These are phyloP conservation scores for Penicillium subrubescens DNA, from an alignment of 495 filamentous ascomycete species.

Conservation along the genomic window DNA sequence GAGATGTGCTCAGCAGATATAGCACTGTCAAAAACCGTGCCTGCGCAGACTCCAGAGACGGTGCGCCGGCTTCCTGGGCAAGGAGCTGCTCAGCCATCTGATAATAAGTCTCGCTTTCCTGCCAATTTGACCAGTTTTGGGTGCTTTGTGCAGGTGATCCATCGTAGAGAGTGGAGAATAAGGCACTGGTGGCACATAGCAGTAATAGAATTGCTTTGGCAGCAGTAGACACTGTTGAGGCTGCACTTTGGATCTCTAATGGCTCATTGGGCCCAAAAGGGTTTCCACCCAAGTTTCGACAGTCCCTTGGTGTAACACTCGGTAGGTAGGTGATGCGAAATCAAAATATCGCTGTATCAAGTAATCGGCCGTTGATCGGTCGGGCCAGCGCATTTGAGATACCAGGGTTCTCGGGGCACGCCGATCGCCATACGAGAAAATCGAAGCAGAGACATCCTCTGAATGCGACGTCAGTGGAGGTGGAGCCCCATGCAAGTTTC, in stretches of 20 bases:
- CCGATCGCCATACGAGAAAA: neutral
- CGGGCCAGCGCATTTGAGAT: conserved; percentile 27
- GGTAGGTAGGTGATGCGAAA: conserved; percentile 35
- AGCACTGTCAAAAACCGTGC: neutral
- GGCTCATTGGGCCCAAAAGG: neutral
- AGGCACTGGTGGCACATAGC: neutral
- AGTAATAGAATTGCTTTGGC: neutral
- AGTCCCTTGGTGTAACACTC: conserved; percentile 31
- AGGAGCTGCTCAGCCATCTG: neutral
- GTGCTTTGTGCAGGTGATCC: neutral
- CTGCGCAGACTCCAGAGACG: neutral
- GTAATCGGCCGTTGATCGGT: conserved; percentile 12
- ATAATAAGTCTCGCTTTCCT: neutral
- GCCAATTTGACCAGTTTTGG: neutral
- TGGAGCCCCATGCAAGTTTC: neutral
- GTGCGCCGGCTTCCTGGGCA: neutral
- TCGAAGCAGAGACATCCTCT: neutral
- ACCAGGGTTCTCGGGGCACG: neutral
- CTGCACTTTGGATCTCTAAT: neutral
- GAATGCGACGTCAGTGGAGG: neutral
- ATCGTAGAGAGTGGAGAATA: neutral
- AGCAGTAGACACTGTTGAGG: neutral
- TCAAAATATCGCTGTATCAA: conserved; percentile 35
- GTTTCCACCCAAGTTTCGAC: conserved; percentile 17
- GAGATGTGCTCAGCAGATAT: neutral